Base-by-base conservation (phyloP, 1,284 basidiomycete genomes). In the Albatrellus sp. region DNA sequence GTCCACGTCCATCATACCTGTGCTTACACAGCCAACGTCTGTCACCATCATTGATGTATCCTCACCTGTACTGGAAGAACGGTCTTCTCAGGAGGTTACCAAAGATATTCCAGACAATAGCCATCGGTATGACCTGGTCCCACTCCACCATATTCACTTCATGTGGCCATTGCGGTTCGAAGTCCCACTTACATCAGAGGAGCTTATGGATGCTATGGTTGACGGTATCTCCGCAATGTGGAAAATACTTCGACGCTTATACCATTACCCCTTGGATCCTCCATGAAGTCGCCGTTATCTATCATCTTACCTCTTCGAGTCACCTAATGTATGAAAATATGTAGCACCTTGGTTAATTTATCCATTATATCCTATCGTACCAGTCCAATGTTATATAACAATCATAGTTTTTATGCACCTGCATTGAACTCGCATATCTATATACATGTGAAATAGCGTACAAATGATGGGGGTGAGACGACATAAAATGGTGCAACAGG, bases 181-280 rank as follows among this genome's bases (percentile, higher is more conserved):
- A 40, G 20, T 59, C 17, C 54, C 53, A 3, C 54, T 39, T 49
- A 54, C 38, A 45, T 54, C 20, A 29, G 47, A 16, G 55, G 54
- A 43, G 48, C 55, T 40, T 40, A 42, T 60, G 16, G 48, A 56
- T 7, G 48, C 45, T 12, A 48, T 62, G 16, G 40, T 57, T 24
- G 45, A 50, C n/a, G 54, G 58, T 3, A 16, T 62, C n/a, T 52
- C 49, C 29, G 38, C 51, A 0, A 52, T 57, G 17, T 66, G 61
- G 55, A 50, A 59, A 33, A 33, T 64, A 2, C 49, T 57, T 31
- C 49, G 52, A 42, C 57, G 46, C 48, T 47, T 60, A 11, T 48
- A 57, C 10, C 58, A 62, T 48, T 66, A 57, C 34, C 64, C 64
- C 0, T 34, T 64, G 38, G 53, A 55, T 39, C 62, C 62, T 30